Base-by-base conservation (phyloP, 2,329 filamentous ascomycete species). In the Cercospora zeae-maydis region DNA sequence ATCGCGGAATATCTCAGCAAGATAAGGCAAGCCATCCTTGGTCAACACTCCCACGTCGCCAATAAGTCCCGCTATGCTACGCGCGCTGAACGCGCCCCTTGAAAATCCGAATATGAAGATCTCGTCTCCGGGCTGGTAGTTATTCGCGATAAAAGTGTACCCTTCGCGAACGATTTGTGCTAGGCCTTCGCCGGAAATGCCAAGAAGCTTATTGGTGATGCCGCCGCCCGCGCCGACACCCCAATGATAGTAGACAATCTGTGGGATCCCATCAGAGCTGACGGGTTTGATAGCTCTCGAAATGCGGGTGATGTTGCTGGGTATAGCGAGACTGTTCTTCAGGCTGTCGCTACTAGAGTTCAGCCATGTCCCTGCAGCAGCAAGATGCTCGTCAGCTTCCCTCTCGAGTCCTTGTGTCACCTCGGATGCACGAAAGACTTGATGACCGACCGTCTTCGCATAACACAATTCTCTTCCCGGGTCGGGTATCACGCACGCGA, bases 101-200 rank as follows among this genome's bases (percentile, higher is more conserved):
- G 77, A 79, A 72, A 81, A 82, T 27, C 80, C 80, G 59, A 81
- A 78, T 63, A 81, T 77, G 68, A 79, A 80, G 55, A 82, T 79
- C 66, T 81, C 76, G 58, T 82, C 83, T 59, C 82, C 82, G 0
- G 76, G 76, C n/a, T 77, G 73, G 66, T 80, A 84, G 70, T 84
- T 84, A 60, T 80, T 80, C n/a, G 79, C 77, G 1, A 84, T 72
- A 68, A 83, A 84, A 6, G 76, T 76, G 58, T 84, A 82, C 0
- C 75, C 78, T 70, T 81, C 78, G 11, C 80, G 74, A 3, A 83
- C 78, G 52, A 80, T 79, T 34, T 82, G 79, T 11, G 54, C 55
- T 27, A 63, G 47, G 51, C 64, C 64, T 33, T 64, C 55, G 16
- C 66, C 66, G 21, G 59, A 63, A 37, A 68, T 68, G 39, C 66